phyloP scores from a whole-genome alignment of 2,329 filamentous ascomycete species.

The Nakataea oryzae region DNA sequence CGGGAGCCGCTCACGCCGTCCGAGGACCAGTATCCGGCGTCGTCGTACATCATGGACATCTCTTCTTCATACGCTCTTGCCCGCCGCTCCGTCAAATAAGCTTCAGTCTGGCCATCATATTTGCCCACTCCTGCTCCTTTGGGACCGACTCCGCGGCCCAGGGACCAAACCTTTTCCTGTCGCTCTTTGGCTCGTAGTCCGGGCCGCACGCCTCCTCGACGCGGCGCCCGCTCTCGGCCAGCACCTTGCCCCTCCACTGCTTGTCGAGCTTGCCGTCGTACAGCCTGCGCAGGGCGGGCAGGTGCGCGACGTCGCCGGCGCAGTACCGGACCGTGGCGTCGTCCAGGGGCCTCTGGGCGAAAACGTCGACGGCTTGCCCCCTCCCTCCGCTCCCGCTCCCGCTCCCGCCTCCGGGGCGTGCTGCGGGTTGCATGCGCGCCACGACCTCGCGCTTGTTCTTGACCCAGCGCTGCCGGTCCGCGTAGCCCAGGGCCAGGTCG shows the following conservation, averaged over 20 bases:
- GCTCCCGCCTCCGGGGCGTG: too few relatives aligned
- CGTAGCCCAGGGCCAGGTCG: neutral
- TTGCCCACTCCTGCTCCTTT: too few relatives aligned
- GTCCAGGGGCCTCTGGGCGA: conserved; percentile 32
- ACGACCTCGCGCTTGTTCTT: conserved; percentile 23
- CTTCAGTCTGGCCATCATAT: too few relatives aligned
- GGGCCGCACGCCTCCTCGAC: conserved; percentile 5
- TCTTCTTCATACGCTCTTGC: too few relatives aligned
- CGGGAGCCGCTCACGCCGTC: too few relatives aligned
- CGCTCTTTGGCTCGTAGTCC: conserved; percentile 8
- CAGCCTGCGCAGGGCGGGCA: conserved; percentile 7
- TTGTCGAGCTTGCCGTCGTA: conserved; percentile 4
- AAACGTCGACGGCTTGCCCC: conserved; percentile 29
- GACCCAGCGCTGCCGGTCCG: conserved; percentile 13
- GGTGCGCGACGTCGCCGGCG: conserved; percentile 27
- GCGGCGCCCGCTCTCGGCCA: conserved; percentile 8
- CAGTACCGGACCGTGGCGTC: conserved; percentile 31
- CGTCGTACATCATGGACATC: too few relatives aligned
- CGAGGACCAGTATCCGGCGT: too few relatives aligned
- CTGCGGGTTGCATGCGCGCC: conserved; percentile 28
- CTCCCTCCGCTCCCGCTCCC: conserved; percentile 28
- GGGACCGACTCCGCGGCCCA: neutral
- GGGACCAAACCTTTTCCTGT: conserved; percentile 2
- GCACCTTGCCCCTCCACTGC: conserved; percentile 8
- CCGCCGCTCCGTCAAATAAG: too few relatives aligned